A percentile compares a stretch with the other conserved stretches of the same genome.
Evolutionary conservation across 116 monocot species (phyloP).

Genomic region (Zostera marina): DNA sequence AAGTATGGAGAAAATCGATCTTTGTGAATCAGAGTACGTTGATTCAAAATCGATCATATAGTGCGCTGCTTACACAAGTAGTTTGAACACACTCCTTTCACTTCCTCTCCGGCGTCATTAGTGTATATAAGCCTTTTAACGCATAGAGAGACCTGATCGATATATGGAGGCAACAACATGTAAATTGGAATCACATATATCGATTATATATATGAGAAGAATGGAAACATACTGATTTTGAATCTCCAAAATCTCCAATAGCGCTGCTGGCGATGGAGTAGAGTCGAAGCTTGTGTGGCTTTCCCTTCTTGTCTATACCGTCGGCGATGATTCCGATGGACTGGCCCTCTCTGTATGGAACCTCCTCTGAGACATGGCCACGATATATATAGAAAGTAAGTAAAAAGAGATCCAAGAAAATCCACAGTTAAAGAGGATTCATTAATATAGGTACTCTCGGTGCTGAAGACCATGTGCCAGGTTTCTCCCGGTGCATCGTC

Average conservation of each 20-base stretch:
- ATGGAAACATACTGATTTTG: constrained; percentile 22
- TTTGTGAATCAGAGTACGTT: too few species aligned
- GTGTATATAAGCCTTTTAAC: constrained; percentile 91
- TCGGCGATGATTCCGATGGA: constrained; percentile 87
- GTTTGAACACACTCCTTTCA: constrained; percentile 98
- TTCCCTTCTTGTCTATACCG: constrained; percentile 89
- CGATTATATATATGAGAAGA: neutral
- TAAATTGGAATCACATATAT: too few species aligned
- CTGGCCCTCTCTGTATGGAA: constrained; percentile 97
- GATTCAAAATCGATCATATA: neutral
- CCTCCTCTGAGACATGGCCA: constrained; percentile 41
- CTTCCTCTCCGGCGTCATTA: constrained; percentile 86
- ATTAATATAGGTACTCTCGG: too few species aligned
- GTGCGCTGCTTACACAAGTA: constrained; percentile 52
- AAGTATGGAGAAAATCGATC: neutral
- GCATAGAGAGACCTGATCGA: constrained; percentile 89
- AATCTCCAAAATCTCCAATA: constrained; percentile 41
- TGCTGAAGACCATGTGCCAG: constrained; percentile 99
- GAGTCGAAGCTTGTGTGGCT: constrained; percentile 87
- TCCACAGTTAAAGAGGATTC: too few species aligned
- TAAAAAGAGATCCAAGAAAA: constrained; percentile 8
- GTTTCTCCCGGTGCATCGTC: constrained; percentile 98
- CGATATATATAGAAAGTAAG: too few species aligned
- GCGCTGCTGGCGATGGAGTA: constrained; percentile 79
- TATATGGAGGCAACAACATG: too few species aligned